Conservation (phyloP, 495 filamentous ascomycete species). For the Trichoderma erinaceum region DNA sequence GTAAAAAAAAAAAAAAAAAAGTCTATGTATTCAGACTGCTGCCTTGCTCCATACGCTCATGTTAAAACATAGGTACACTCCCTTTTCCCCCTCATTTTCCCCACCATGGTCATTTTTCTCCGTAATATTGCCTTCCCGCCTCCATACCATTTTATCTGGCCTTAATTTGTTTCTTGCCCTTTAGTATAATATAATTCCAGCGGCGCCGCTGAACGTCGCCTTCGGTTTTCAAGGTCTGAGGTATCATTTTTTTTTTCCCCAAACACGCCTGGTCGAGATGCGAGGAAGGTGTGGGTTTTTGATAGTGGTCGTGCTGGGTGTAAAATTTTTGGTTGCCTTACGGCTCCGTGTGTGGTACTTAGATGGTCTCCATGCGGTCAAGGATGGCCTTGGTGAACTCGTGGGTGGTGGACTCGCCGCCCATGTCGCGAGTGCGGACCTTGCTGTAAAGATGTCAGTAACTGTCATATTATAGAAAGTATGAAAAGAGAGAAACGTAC, state of each 20-base stretch:
- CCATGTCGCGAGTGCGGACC: conserved; percentile 89
- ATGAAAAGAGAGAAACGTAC: conserved; percentile 47
- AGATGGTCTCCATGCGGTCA: conserved; percentile 73
- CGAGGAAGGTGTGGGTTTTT: neutral
- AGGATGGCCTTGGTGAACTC: conserved; percentile 92
- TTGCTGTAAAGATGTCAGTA: conserved; percentile 45
- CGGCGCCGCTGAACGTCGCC: conserved; percentile 4
- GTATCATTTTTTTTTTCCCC: neutral
- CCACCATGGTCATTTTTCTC: neutral
- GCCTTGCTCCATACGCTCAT: conserved; percentile 11
- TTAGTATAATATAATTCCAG: neutral
- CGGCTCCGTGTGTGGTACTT: neutral
- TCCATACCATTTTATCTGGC: neutral
- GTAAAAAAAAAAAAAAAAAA: neutral
- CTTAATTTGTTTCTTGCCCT: neutral
- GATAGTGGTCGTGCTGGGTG: neutral
- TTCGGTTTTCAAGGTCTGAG: neutral
- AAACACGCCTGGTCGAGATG: neutral
- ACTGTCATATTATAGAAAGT: neutral
- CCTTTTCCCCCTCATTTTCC: neutral
- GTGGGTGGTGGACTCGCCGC: conserved; percentile 79
- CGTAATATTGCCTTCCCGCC: neutral
- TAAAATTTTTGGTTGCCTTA: neutral
- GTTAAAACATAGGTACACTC: conserved; percentile 10
- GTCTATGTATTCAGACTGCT: conserved; percentile 10